These are phyloP conservation scores for Penicillium arizonense DNA, from an alignment of 495 filamentous ascomycete species.

Conservation along the genomic window DNA sequence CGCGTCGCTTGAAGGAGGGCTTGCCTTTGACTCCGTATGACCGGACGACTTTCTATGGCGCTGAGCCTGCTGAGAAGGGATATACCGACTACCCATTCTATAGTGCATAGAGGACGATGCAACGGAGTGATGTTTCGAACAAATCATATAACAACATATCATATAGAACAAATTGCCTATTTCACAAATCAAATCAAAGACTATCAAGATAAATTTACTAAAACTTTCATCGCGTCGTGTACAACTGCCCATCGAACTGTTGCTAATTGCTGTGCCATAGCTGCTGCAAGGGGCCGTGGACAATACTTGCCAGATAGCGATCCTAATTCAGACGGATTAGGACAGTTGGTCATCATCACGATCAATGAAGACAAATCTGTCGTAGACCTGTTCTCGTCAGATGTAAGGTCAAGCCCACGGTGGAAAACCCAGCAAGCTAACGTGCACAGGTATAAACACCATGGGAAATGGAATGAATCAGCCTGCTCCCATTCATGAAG, in stretches of 20 bases:
- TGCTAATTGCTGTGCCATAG: slow-evolving; percentile 52
- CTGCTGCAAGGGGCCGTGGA: slow-evolving; percentile 34
- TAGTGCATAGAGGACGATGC: slow-evolving; percentile 24
- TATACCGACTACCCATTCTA: slow-evolving; percentile 67
- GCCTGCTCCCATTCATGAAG: slow-evolving; percentile 50
- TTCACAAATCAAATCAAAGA: not conserved
- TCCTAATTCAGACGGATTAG: slow-evolving; percentile 22
- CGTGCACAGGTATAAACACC: slow-evolving; percentile 56
- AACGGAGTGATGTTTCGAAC: slow-evolving; percentile 8
- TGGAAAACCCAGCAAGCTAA: slow-evolving; percentile 53
- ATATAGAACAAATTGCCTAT: not conserved
- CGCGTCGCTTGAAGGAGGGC: slow-evolving; percentile 54
- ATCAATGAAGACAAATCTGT: slow-evolving; percentile 34
- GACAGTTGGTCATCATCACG: slow-evolving; percentile 36
- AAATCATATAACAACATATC: slow-evolving; percentile 9
- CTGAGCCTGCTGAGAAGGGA: slow-evolving; percentile 46
- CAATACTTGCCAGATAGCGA: slow-evolving; percentile 31
- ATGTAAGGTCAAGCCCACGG: slow-evolving; percentile 18
- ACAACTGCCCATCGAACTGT: slow-evolving; percentile 57
- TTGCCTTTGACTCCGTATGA: slow-evolving; percentile 56
- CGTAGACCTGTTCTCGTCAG: slow-evolving; percentile 4
- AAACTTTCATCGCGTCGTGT: slow-evolving; percentile 54
- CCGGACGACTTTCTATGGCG: slow-evolving; percentile 56
- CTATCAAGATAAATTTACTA: slow-evolving; percentile 26
- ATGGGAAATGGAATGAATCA: slow-evolving; percentile 54